These are phyloP conservation scores for Rutstroemia sp. DNA, from an alignment of 2,329 filamentous ascomycete genomes.

Conservation along the genomic window DNA sequence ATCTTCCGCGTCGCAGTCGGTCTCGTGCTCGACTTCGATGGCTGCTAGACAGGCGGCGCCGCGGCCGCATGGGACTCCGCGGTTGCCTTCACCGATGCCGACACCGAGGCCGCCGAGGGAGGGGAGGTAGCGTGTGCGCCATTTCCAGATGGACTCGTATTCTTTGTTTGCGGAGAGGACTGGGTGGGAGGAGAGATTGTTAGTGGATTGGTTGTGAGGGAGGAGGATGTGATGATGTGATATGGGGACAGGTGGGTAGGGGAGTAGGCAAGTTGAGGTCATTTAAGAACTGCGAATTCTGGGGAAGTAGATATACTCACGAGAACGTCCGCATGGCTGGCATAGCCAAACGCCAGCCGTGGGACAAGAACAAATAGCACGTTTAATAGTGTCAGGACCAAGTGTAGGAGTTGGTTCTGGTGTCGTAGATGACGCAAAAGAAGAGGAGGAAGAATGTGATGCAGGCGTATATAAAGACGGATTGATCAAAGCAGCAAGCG, in stretches of 20 bases:
- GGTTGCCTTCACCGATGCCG: constrained; percentile 80
- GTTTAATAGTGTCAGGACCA: constrained; percentile 29
- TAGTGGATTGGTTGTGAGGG: too few relatives aligned
- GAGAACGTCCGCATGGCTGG: constrained; percentile 69
- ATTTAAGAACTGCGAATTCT: too few relatives aligned
- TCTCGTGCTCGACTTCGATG: constrained; percentile 72
- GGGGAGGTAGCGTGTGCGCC: constrained; percentile 79
- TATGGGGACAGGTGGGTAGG: too few relatives aligned
- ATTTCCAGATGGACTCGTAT: constrained; percentile 71
- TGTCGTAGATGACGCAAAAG: constrained; percentile 1
- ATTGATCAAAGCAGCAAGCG: constrained; percentile 47
- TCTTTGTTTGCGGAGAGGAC: constrained; percentile 52
- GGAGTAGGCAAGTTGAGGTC: too few relatives aligned
- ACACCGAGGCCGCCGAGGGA: constrained; percentile 75
- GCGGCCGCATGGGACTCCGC: constrained; percentile 84
- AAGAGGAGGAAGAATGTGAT: constrained; percentile 32
- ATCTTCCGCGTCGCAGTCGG: constrained; percentile 78
- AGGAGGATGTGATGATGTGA: too few relatives aligned
- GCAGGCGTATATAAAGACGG: constrained; percentile 20
- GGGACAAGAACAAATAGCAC: constrained; percentile 29
- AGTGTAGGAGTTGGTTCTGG: constrained; percentile 53
- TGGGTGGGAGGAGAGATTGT: too few relatives aligned
- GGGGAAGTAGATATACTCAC: too few relatives aligned
- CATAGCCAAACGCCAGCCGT: constrained; percentile 71
- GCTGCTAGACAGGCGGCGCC: constrained; percentile 68